Base-by-base conservation (phyloP, 768 basidiomycete genomes). In the Suillus ampliporus region DNA sequence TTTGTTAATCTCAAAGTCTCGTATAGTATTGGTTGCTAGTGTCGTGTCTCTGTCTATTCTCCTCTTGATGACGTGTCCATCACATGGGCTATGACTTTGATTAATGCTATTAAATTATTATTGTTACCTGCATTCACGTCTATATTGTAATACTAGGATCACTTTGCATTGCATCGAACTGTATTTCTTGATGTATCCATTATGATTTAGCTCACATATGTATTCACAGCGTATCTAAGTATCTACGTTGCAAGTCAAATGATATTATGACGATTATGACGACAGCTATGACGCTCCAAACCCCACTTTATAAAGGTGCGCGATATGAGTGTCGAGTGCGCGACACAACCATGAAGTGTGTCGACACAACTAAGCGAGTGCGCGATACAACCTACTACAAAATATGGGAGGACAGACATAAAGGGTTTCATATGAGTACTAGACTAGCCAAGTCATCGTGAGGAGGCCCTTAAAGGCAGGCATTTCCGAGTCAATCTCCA, bases 111-210 rank as follows among this genome's bases (percentile, higher is more conserved):
- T 31, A 31, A 31, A 3, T 31, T 31, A 23, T 56, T 40, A 19
- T 56, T 28, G 26, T n/a, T 11, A 23, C 53, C 38, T 56, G 37
- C 54, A 26, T 40, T 19, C 21, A 17, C 21, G 28, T 40, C 17
- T 56, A n/a, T n/a, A n/a, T n/a, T n/a, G 38, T 56, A 56, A 56
- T 28, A 28, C 38, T 28, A 26, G 34, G 21, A 37, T n/a, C 43
- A 44, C 17, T 19, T 23, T 37, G 23, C 17, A 56, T 56, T 19
- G 15, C 26, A 40, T 41, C 38, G 37, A 17, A 28, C 54, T 56
- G 54, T 40, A 56, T 56, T 56, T 56, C 23, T 15, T 21, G 43
- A 11, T n/a, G 9, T 44, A 44, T 44, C 15, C 53, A 26, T 56
- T 40, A 56, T 56, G 54, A 13, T 19, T 40, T 28, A 40, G 38